phyloP scores from a whole-genome alignment of 164 flowering plant genomes.

The Cinnamomum chago region DNA sequence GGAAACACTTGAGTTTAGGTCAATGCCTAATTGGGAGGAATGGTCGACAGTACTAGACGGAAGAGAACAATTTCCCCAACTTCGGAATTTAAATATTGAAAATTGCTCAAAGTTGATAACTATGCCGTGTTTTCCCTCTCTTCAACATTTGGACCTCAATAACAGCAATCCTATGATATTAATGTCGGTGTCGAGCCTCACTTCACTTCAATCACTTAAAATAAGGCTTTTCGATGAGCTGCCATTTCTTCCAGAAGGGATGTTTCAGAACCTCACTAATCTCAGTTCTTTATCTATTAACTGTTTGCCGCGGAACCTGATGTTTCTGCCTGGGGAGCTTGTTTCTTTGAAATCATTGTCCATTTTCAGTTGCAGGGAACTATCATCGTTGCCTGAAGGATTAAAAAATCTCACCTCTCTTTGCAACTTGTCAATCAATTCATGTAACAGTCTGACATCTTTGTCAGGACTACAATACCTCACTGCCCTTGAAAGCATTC shows the following conservation, averaged over 20 bases:
- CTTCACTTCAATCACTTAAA: conserved; percentile 10
- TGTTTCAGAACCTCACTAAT: conserved; percentile 4
- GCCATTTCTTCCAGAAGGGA: conserved; percentile 5
- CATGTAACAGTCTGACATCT: too few relatives aligned
- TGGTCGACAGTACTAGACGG: conserved; percentile 1
- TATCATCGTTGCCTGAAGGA: conserved; percentile 2
- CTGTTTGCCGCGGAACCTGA: conserved; percentile 12
- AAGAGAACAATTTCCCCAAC: conserved; percentile 1
- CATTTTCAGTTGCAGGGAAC: conserved; percentile 8
- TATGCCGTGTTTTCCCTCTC: conserved; percentile 9
- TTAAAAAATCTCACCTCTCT: too few relatives aligned
- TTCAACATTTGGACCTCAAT: background rate
- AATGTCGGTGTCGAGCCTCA: background rate
- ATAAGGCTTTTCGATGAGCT: background rate
- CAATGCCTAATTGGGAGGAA: conserved; percentile 7
- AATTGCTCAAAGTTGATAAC: conserved; percentile 8
- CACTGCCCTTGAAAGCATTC: too few relatives aligned
- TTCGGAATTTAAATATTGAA: background rate
- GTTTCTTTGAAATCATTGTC: conserved; percentile 5
- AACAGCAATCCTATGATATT: background rate
- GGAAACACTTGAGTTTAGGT: background rate
- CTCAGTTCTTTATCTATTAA: conserved; percentile 6
- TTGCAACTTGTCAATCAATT: too few relatives aligned
- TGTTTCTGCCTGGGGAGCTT: conserved; percentile 1
- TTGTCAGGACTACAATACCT: too few relatives aligned